These are phyloP conservation scores for Porodaedalea pini DNA, from an alignment of 1,284 basidiomycete species.

Conservation along the genomic window DNA sequence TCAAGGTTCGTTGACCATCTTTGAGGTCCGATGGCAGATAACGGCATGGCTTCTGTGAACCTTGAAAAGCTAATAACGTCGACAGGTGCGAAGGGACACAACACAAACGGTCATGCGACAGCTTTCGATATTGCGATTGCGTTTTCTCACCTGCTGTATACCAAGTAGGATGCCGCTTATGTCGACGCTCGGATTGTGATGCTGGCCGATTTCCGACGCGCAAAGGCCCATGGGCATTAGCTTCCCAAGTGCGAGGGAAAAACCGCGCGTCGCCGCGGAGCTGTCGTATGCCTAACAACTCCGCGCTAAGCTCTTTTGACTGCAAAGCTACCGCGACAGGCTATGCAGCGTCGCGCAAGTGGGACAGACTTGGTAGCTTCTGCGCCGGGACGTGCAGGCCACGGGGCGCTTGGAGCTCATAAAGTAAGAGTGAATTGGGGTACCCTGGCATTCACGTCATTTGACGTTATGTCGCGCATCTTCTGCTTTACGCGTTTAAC, in stretches of 20 bases:
- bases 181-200: neutral
- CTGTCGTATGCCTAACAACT: neutral
- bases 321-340: neutral
- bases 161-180: neutral
- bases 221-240: conserved; percentile 1
- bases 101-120: neutral
- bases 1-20: conserved; percentile 3
- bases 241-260: conserved; percentile 1
- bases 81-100: neutral
- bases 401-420: conserved; percentile 2
- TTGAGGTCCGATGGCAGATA: conserved; percentile 9
- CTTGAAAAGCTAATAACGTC: conserved; percentile 6
- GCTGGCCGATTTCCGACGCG: neutral
- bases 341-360: neutral
- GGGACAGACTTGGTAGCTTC: neutral
- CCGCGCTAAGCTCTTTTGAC: conserved; percentile 1
- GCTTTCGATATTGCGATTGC: neutral
- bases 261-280: conserved; percentile 10
- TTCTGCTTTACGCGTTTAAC: neutral
- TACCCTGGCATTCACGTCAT: neutral
- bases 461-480: conserved; percentile 2
- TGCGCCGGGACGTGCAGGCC: neutral
- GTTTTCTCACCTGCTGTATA: neutral
- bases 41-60: conserved; percentile 10
- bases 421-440: neutral